Evolutionary conservation across 805 yeast species (phyloP).

Genomic region (Phaffomyces antillensis): DNA sequence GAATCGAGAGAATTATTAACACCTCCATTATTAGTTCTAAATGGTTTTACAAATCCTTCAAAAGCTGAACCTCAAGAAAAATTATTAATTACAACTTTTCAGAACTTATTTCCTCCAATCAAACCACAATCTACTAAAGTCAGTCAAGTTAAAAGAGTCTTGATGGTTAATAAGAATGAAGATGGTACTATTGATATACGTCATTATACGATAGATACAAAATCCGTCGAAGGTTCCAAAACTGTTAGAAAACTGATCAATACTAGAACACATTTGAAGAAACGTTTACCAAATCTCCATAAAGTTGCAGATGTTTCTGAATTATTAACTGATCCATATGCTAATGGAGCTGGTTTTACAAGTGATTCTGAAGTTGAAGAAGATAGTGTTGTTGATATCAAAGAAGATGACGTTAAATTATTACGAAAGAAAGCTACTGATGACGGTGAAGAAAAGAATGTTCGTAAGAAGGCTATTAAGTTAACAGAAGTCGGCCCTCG

Average conservation of each 20-base stretch:
- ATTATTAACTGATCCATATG: conserved; percentile 73
- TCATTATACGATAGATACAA: conserved; percentile 85
- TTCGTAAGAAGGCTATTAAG: conserved; percentile 76
- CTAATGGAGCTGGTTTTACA: conserved; percentile 64
- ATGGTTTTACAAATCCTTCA: conserved; percentile 72
- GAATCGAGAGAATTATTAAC: conserved; percentile 53
- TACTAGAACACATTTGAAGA: conserved; percentile 18
- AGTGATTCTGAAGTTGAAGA: conserved; percentile 94
- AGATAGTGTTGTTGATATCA: conserved; percentile 68
- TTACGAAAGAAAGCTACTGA: conserved; percentile 15
- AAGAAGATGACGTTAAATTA: conserved; percentile 22
- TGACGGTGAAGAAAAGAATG: conserved; percentile 15
- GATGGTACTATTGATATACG: conserved; percentile 75
- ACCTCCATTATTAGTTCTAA: conserved; percentile 90
- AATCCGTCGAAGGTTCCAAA: conserved; percentile 56
- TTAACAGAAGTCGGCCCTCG: conserved; percentile 93
- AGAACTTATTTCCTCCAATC: conserved; percentile 92
- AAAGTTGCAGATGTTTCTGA: conserved; percentile 73
- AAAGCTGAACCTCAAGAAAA: conserved; percentile 68
- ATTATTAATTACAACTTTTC: conserved; percentile 81
- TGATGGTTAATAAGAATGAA: conserved; percentile 69
- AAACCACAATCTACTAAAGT: conserved; percentile 79
- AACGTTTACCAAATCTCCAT: conserved; percentile 28
- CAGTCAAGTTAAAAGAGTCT: conserved; percentile 69
- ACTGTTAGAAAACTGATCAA: conserved; percentile 20